Conservation (phyloP, 2,329 filamentous ascomycete genomes). For the Aschersonia sp. region DNA sequence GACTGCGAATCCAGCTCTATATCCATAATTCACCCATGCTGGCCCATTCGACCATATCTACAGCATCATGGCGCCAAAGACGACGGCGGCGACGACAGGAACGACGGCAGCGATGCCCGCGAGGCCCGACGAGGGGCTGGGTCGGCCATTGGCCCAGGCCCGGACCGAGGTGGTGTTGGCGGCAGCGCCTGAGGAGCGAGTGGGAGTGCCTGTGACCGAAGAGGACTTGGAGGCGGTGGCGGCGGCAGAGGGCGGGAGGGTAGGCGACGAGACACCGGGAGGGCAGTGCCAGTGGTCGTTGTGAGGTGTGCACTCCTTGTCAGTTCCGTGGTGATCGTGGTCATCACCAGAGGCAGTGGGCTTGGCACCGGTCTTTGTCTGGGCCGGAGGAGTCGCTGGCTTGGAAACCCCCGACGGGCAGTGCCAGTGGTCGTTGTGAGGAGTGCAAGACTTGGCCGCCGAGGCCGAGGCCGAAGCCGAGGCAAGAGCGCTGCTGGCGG, state of each 20-base stretch:
- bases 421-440: slow-evolving; percentile 1
- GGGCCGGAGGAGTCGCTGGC: slow-evolving; percentile 2
- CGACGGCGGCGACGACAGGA: slow-evolving; percentile 4
- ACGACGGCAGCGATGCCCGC: slow-evolving; percentile 2
- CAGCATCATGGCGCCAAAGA: slow-evolving; percentile 5
- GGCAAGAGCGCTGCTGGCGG: no score
- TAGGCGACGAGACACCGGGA: slow-evolving; percentile 6
- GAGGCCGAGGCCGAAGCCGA: no score
- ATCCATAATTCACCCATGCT: no score
- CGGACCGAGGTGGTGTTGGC: neutral
- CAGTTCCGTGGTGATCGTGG: slow-evolving; percentile 1
- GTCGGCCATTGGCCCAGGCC: slow-evolving; percentile 1
- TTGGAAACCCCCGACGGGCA: no score
- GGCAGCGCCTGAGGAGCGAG: neutral
- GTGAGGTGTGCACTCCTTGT: slow-evolving; percentile 5
- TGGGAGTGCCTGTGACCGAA: neutral
- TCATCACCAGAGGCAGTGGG: neutral
- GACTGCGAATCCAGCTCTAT: no score
- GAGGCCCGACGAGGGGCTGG: neutral
- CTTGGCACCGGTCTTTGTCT: slow-evolving; percentile 1
- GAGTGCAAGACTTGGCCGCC: neutral
- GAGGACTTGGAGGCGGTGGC: neutral
- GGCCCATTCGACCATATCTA: neutral
- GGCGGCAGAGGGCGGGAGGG: slow-evolving; percentile 1
- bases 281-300: slow-evolving; percentile 7